Base-by-base conservation (phyloP, 371 early-diverging fungal species). In the Mortierella sp. region DNA sequence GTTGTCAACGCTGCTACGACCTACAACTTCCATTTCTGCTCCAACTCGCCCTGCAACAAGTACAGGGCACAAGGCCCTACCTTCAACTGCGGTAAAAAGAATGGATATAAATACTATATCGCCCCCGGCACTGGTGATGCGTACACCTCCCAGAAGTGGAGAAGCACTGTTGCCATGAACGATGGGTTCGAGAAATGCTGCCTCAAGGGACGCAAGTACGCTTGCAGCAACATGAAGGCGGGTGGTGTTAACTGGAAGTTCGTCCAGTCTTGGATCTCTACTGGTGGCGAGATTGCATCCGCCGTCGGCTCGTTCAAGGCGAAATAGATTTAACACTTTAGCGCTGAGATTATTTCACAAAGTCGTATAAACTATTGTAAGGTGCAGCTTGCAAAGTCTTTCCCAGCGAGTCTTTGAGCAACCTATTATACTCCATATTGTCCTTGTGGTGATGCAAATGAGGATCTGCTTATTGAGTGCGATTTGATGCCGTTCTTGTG, bases 11-110 rank as follows among this genome's bases (percentile, higher is more conserved):
- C 74, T 26, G 74, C 74, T 14, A 73, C 54, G 44, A 73, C 74
- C 74, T 73, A 73, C 74, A 73, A 73, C 74, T 73, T 8, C 74
- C 74, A 73, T 44, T 73, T 73, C 74, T 73, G 74, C 74, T 73
- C 74, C 74, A 14, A 44, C 13, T 73, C 74, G 74, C 57, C 57
- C 74, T 73, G 74, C 74, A 55, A 44, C 21, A 10, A 58, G 0
- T 73, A 55, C 74, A 73, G 74, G 57, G 74, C 58, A 10, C 74
- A 73, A 26, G 74, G 74, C 57, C 74, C 74, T 57, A 73, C 74
- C 74, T 73, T 42, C 74, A 13, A 58, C 4, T 73, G 74, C 58
- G 74, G 74, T 8, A 9, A 44, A 26, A 55, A 73, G 58, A 73
- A 73, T 16, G 74, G 74, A 58, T 73, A 73, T 14, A 73, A 73